phyloP scores from a whole-genome alignment of 2,329 filamentous ascomycete species.

The Trichoderma cornu-damae region DNA sequence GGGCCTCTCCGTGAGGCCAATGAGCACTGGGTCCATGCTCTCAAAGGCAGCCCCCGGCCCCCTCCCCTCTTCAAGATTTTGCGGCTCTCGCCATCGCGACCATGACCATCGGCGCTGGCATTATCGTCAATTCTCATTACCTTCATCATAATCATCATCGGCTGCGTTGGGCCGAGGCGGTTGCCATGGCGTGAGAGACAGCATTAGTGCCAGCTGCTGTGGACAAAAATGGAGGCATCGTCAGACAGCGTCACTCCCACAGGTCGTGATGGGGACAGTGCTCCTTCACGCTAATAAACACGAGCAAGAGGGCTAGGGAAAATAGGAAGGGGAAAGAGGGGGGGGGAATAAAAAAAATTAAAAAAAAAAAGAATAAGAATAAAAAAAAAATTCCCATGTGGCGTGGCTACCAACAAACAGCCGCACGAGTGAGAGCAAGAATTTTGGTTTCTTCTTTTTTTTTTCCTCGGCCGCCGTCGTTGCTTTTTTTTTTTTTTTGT shows the following conservation, averaged over 20 bases:
- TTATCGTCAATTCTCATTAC: constrained; percentile 2
- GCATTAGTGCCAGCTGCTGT: constrained; percentile 10
- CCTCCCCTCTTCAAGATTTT: not conserved
- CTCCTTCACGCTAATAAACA: not conserved
- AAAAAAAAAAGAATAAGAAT: not conserved
- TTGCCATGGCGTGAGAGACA: constrained; percentile 1
- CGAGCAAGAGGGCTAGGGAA: not conserved
- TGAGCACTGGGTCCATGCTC: constrained; percentile 5
- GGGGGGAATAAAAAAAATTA: too few relatives aligned
- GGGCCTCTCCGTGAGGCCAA: not conserved
- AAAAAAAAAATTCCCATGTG: not conserved
- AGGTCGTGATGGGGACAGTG: constrained; percentile 5
- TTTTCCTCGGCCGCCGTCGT: constrained; percentile 3
- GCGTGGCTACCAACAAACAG: not conserved
- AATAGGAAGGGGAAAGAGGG: not conserved
- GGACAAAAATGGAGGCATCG: constrained; percentile 10
- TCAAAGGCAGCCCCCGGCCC: not conserved
- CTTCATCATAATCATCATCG: constrained; percentile 14
- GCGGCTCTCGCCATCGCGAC: not conserved
- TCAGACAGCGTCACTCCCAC: constrained; percentile 11
- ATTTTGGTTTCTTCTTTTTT: constrained; percentile 2
- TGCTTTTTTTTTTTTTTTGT: constrained; percentile 15
- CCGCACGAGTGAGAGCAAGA: not conserved
- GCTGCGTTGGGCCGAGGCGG: constrained; percentile 16
- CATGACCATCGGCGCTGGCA: not conserved